Percentiles rank a stretch among this genome's conserved stretches.
phyloP scores from a whole-genome alignment of 805 yeast genomes.

The Jamesozyma hellenica region DNA sequence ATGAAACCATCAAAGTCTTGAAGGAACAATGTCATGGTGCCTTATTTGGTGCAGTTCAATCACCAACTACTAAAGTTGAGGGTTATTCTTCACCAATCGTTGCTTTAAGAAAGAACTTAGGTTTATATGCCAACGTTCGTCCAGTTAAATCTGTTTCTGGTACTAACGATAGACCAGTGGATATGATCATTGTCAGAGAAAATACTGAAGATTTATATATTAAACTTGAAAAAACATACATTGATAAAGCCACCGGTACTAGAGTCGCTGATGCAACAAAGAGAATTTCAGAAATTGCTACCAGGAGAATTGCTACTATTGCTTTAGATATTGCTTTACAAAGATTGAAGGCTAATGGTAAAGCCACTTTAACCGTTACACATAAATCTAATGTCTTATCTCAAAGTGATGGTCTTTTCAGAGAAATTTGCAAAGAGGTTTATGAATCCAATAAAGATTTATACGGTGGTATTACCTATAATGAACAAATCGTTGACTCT shows the following conservation, averaged over 20 bases:
- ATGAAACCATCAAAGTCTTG: constrained; percentile 73
- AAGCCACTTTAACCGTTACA: constrained; percentile 66
- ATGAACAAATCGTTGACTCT: constrained; percentile 96
- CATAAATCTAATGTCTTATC: constrained; percentile 94
- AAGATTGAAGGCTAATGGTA: constrained; percentile 67
- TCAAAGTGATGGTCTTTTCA: constrained; percentile 88
- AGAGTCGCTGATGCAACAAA: constrained; percentile 95
- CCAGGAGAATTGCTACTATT: constrained; percentile 75
- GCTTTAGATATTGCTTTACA: constrained; percentile 89
- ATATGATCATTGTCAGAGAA: constrained; percentile 96
- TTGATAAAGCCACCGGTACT: constrained; percentile 65
- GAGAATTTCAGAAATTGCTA: constrained; percentile 84
- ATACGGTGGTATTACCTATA: constrained; percentile 54
- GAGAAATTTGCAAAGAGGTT: constrained; percentile 56
- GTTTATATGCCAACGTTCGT: constrained; percentile 91
- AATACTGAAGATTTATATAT: constrained; percentile 96
- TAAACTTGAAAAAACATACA: constrained; percentile 75
- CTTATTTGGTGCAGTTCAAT: constrained; percentile 91
- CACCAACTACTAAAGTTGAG: constrained; percentile 86
- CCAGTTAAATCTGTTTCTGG: constrained; percentile 92
- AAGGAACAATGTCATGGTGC: constrained; percentile 90
- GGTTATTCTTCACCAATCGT: constrained; percentile 98
- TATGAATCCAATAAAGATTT: constrained; percentile 43
- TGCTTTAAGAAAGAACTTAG: constrained; percentile 92
- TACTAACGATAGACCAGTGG: constrained; percentile 71